These are phyloP conservation scores for Rhizoclosmatium globosum DNA, from an alignment of 192 early-diverging fungal species.

Conservation along the genomic window DNA sequence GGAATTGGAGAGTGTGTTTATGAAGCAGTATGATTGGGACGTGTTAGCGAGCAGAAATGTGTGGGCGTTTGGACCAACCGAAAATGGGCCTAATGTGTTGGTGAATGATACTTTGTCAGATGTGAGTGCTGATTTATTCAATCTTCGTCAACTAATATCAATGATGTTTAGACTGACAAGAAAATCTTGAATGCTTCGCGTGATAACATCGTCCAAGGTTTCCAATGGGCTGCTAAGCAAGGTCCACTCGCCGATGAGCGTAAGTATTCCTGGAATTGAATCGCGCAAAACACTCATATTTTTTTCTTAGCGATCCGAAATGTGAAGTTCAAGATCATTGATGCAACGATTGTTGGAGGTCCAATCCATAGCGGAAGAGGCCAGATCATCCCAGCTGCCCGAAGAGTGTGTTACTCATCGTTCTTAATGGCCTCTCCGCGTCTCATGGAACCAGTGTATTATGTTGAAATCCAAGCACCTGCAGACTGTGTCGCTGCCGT, in stretches of 20 bases:
- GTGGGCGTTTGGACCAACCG: slow-evolving; percentile 98
- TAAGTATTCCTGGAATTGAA: too few species aligned
- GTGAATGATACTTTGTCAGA: slow-evolving; percentile 97
- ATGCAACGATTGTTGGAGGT: slow-evolving; percentile 82
- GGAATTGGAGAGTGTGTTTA: slow-evolving; percentile 82
- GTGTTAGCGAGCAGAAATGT: slow-evolving; percentile 89
- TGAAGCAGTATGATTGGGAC: slow-evolving; percentile 93
- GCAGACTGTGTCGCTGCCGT: slow-evolving; percentile 94
- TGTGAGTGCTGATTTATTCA: slow-evolving; percentile 42
- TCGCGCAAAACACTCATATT: background rate
- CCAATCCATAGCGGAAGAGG: slow-evolving; percentile 94
- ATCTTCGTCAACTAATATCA: background rate
- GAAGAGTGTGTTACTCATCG: slow-evolving; percentile 96
- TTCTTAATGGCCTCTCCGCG: slow-evolving; percentile 95
- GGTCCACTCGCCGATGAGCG: slow-evolving; percentile 98
- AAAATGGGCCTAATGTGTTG: slow-evolving; percentile 90
- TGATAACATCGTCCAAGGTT: slow-evolving; percentile 93
- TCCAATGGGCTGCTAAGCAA: slow-evolving; percentile 97
- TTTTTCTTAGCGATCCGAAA: slow-evolving; percentile 81
- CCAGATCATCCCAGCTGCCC: slow-evolving; percentile 95
- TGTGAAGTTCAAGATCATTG: slow-evolving; percentile 94
- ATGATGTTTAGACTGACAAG: slow-evolving; percentile 69
- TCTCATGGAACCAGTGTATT: slow-evolving; percentile 97
- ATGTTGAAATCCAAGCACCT: slow-evolving; percentile 96
- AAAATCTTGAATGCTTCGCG: slow-evolving; percentile 76